Conservation (phyloP, 2,329 filamentous ascomycete genomes). For the Colletotrichum somersetense region DNA sequence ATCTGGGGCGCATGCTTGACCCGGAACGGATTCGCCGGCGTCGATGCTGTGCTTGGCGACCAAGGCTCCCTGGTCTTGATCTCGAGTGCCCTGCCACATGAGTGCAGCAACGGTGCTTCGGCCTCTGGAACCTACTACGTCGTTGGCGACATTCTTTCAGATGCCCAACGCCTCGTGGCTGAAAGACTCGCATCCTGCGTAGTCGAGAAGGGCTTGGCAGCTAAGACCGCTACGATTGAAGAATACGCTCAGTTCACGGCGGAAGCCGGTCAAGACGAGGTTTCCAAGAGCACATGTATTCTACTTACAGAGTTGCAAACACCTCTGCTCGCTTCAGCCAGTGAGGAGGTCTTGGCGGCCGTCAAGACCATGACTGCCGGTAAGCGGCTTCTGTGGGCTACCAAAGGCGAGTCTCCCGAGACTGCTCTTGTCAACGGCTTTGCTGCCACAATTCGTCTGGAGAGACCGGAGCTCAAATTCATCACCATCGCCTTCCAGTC, state of each 20-base stretch:
- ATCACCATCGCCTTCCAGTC: neutral
- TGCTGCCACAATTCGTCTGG: constrained; percentile 14
- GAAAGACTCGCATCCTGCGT: neutral
- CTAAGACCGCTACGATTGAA: neutral
- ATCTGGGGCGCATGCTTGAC: neutral
- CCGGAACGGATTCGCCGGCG: neutral
- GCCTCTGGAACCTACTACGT: neutral
- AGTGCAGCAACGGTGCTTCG: neutral
- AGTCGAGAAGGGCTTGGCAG: neutral
- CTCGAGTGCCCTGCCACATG: neutral
- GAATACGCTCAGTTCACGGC: neutral
- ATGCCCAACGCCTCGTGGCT: neutral
- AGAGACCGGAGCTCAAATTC: neutral
- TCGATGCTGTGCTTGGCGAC: neutral
- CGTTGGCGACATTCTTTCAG: neutral
- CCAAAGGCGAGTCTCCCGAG: constrained; percentile 22
- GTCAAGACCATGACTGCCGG: constrained; percentile 15
- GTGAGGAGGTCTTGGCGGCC: neutral
- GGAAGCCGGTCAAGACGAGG: neutral
- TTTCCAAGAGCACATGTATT: neutral
- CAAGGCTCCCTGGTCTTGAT: neutral
- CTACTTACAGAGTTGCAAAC: neutral
- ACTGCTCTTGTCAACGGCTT: constrained; percentile 29
- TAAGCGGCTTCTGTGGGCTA: constrained; percentile 29
- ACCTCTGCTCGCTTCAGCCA: neutral